Percentiles rank a stretch among this genome's conserved stretches.
These are phyloP conservation scores for Kwoniella bestiolae DNA, from an alignment of 768 basidiomycete species.

Conservation along the genomic window DNA sequence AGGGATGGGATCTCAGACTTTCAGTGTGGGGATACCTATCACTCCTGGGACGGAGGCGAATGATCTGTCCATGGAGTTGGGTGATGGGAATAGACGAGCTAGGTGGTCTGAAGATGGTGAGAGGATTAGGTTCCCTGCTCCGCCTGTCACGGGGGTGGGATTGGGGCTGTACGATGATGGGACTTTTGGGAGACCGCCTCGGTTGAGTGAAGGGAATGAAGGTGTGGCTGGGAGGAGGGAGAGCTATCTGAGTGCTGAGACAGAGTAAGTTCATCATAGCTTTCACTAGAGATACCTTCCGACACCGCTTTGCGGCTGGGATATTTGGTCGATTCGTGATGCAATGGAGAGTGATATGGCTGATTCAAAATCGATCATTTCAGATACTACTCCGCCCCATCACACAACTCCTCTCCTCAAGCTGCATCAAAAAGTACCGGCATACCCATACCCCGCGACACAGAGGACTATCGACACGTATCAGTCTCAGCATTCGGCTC, in stretches of 20 bases:
- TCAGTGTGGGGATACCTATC: constrained; percentile 20
- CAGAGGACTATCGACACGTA: constrained; percentile 18
- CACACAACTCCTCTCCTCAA: background rate
- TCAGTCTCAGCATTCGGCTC: constrained; percentile 24
- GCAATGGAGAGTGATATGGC: no score
- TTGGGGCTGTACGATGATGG: constrained; percentile 14
- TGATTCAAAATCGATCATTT: no score
- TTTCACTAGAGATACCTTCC: no score
- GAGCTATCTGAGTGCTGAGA: constrained; percentile 10
- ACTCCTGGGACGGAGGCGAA: constrained; percentile 4
- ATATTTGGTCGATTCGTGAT: no score
- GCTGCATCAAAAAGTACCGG: background rate
- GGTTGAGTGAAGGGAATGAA: no score
- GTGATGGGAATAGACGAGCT: constrained; percentile 3
- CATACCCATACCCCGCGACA: constrained; percentile 6
- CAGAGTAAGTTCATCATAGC: constrained; percentile 8
- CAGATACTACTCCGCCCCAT: constrained; percentile 21
- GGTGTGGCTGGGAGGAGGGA: constrained; percentile 1
- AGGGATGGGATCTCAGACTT: constrained; percentile 2
- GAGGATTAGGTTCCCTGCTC: constrained; percentile 16
- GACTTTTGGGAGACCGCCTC: constrained; percentile 5
- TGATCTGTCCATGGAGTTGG: background rate
- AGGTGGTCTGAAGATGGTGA: constrained; percentile 16
- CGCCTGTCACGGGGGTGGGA: constrained; percentile 2
- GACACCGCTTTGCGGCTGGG: no score